phyloP scores from a whole-genome alignment of 2,329 filamentous ascomycete genomes.

The Sclerotinia minor region DNA sequence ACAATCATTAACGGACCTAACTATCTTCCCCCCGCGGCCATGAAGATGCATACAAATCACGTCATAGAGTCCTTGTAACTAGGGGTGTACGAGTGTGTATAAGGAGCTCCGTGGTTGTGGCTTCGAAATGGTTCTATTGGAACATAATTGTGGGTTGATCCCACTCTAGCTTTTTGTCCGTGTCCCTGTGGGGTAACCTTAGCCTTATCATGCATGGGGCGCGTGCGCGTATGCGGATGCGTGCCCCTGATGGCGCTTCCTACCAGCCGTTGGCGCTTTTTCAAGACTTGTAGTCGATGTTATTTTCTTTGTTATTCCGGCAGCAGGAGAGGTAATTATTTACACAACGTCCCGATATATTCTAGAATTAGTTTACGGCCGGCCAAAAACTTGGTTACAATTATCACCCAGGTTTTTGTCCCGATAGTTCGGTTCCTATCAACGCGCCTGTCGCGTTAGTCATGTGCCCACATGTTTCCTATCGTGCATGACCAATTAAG shows the following conservation, averaged over 20 bases:
- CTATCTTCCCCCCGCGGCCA: no score
- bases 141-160: no score
- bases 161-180: no score
- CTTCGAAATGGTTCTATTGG: no score
- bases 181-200: neutral
- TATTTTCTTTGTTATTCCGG: neutral
- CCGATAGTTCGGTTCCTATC: neutral
- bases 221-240: neutral
- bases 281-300: neutral
- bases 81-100: no score
- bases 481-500: neutral
- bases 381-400: neutral
- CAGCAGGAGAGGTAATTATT: neutral
- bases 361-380: neutral
- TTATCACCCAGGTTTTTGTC: neutral
- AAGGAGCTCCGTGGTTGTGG: no score
- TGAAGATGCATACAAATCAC: no score
- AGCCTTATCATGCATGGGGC: neutral
- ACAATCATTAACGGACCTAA: no score
- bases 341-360: neutral
- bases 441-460: neutral
- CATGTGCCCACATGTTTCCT: neutral
- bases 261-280: neutral
- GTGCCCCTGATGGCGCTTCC: neutral
- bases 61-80: no score